These are phyloP conservation scores for Penicillium brasilianum DNA, from an alignment of 2,329 filamentous ascomycete species.

Conservation along the genomic window DNA sequence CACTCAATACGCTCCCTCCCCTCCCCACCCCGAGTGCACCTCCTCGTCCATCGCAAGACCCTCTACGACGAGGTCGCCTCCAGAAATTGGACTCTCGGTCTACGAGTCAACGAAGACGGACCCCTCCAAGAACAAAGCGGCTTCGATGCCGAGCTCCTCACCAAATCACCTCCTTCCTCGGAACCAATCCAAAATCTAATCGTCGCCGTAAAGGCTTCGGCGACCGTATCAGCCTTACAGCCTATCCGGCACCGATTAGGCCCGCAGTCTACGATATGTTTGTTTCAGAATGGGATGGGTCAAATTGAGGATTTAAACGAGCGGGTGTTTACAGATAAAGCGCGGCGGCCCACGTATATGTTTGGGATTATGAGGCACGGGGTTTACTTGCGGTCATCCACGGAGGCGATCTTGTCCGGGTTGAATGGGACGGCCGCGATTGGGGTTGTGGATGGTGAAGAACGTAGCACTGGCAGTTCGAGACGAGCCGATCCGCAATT, in stretches of 20 bases:
- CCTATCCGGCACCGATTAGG: constrained; percentile 24
- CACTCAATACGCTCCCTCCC: constrained; percentile 27
- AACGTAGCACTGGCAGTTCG: too few relatives aligned
- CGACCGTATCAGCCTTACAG: constrained; percentile 23
- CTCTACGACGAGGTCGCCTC: constrained; percentile 23
- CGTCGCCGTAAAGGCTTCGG: constrained; percentile 26
- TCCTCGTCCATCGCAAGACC: constrained; percentile 28
- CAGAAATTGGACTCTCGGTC: constrained; percentile 20
- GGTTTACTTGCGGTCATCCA: constrained; percentile 20
- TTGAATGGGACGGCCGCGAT: constrained; percentile 18
- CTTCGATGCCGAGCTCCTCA: constrained; percentile 17
- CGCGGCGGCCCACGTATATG: constrained; percentile 19
- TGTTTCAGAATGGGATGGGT: constrained; percentile 27
- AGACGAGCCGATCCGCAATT: not conserved
- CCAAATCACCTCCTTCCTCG: not conserved
- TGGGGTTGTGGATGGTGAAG: constrained; percentile 12
- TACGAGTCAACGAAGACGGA: constrained; percentile 20
- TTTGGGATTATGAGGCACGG: constrained; percentile 26
- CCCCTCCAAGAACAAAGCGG: constrained; percentile 11
- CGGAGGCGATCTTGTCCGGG: constrained; percentile 23
- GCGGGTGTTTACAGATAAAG: constrained; percentile 14
- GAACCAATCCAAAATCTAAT: constrained; percentile 23
- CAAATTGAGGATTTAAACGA: constrained; percentile 25
- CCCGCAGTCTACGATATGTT: constrained; percentile 20
- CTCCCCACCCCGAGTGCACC: constrained; percentile 23